Evolutionary conservation across 2,329 filamentous ascomycete genomes (phyloP), one percentile per base, ranked within the genome.

Genomic region (Graphium sp.): DNA sequence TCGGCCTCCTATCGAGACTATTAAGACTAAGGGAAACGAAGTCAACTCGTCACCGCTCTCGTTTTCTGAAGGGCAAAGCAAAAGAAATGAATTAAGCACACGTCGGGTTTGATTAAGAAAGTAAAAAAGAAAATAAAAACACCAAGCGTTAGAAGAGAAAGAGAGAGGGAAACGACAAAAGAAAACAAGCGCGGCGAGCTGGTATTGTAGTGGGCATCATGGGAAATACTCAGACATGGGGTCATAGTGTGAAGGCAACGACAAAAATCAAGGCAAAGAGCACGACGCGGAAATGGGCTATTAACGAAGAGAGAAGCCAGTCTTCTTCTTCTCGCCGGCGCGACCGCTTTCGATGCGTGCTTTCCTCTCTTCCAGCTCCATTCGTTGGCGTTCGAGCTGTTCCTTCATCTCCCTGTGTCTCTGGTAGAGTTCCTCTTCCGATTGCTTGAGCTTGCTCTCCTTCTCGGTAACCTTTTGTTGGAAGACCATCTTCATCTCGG

Each of bases 401-500:
- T 98, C 89, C 70, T 95, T 98, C 89, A 98, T 98, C 66, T 98
- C 89, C 52, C 87, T 77, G 65, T 98, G 89, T 45, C 89, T 79
- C 41, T 89, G 85, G 50, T 95, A 95, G 34, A 98, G 65, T 66
- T 98, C 89, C 56, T 98, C 89, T 58, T 98, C 89, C 66, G 84
- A 93, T 63, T 95, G 89, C 65, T 92, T 92, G 53, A 98, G 66
- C 63, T 98, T 98, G 72, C 83, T 93, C 62, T 98, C 89, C 68
- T 98, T 98, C 59, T 98, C 89, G 41, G 83, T 75, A 18, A 98
- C 89, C 78, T 98, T 98, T 56, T 98, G 89, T 57, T 95, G 89
- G 83, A 98, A 98, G 43, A 98, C 89, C 82, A 94, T 93, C 82
- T 98, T 98, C 89, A 98, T 98, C 59, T 98, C 89, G 48, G 84